phyloP scores from a whole-genome alignment of 2,329 filamentous ascomycete species.

The Triangularia verruculosa region DNA sequence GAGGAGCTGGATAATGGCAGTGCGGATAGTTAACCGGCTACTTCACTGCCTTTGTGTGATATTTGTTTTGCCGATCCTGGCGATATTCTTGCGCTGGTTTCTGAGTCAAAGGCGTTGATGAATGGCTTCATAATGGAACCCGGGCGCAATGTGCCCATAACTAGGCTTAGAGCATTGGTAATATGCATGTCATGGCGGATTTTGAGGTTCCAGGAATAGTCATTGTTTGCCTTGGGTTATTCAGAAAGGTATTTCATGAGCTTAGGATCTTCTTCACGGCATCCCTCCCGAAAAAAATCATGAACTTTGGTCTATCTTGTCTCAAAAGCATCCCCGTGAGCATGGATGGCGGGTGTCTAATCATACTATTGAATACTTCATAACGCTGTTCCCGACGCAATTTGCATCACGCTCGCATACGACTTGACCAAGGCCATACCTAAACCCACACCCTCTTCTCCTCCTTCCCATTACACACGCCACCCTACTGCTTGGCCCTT shows the following conservation, averaged over 20 bases:
- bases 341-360: no score
- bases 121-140: background rate
- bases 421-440: background rate
- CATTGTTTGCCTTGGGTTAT: background rate
- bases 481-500: background rate
- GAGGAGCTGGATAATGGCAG: conserved; percentile 37
- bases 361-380: no score
- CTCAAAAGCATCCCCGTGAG: no score
- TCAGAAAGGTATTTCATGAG: background rate
- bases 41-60: background rate
- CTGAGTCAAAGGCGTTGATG: background rate
- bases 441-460: background rate
- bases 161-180: background rate
- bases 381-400: background rate
- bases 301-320: background rate
- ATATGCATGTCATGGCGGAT: background rate
- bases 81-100: background rate
- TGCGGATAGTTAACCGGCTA: background rate
- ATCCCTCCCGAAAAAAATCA: background rate
- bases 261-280: background rate
- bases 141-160: background rate
- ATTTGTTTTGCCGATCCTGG: background rate
- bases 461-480: background rate
- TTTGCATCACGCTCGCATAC: background rate
- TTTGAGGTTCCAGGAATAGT: background rate